Evolutionary conservation across 176 grass and related monocot species (phyloP), one percentile per base, ranked within the genome.

Genomic region (Oryza meyeriana): DNA sequence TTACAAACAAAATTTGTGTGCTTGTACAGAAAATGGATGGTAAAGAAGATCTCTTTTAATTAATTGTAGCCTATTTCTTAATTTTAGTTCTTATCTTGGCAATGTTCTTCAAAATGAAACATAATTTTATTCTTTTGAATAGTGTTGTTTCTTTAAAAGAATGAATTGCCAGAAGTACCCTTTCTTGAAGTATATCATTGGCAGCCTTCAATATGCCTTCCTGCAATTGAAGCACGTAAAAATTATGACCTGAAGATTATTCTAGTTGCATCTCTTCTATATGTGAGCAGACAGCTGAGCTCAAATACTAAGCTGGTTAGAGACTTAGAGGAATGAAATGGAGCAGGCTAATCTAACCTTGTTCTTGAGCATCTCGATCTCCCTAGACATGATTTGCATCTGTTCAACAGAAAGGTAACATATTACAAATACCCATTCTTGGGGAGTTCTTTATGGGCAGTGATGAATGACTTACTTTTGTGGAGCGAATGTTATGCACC

Each of bases 301-400:
- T 40, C 8, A 63, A 47, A 75, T 8, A 52, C 18, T 47, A 26
- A 64, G 16, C 16, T 85, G 2, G 16, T 24, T 58, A 22, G 3
- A 64, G 41, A 1, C 11, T 24, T 58, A 22, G 3, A 64, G 41
- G 27, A 75, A 85, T 38, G 63, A 62, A 80, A 75, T 33, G 12
- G 80, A 25, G 12, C 6, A 6, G n/a, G 25, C 20, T 75, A 34
- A 77, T 8, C 83, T 30, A 79, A 99, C 96, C 93, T 99, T 83
- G 73, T 88, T 91, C 85, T 81, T 90, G 62, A 99, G 87, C 69
- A 85, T 83, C 80, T 92, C 81, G 57, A 99, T 90, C 74, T 95
- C 89, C 74, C 71, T 79, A 24, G 87, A 93, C 61, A 95, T 91
- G 35, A 95, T 69, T 86, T 94, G 87, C 89, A 93, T 99, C 96